These are phyloP conservation scores for Aethionema arabicum DNA, from an alignment of 345 rosid species.

Conservation along the genomic window DNA sequence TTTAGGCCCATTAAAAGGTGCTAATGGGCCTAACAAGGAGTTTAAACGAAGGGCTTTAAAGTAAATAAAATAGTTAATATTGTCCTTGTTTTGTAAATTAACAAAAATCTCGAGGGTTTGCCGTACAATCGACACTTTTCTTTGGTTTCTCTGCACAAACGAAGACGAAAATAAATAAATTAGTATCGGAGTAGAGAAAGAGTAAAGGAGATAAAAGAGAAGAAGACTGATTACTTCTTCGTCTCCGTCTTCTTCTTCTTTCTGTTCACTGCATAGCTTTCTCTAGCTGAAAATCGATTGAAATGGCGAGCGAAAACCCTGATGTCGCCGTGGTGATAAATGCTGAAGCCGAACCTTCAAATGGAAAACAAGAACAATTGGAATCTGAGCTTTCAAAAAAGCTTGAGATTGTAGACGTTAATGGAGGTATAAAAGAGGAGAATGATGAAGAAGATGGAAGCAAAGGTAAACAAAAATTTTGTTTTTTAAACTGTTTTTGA, in stretches of 20 bases:
- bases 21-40: constrained; percentile 1
- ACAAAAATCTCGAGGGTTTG: too few relatives aligned
- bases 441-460: constrained; percentile 53
- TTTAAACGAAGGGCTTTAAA: not conserved
- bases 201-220: constrained; percentile 17
- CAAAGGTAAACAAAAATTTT: constrained; percentile 48
- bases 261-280: not conserved
- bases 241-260: not conserved
- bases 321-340: constrained; percentile 37
- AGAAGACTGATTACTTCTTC: constrained; percentile 16
- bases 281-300: constrained; percentile 29
- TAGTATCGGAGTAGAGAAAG: constrained; percentile 6
- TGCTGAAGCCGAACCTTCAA: constrained; percentile 34
- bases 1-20: not conserved
- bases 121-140: too few relatives aligned
- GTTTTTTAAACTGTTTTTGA: not conserved
- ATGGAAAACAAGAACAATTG: constrained; percentile 26
- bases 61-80: not conserved
- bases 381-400: constrained; percentile 35
- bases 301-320: constrained; percentile 47
- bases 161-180: not conserved
- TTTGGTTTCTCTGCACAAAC: too few relatives aligned
- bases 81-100: constrained; percentile 6
- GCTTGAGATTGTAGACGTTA: constrained; percentile 37
- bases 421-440: constrained; percentile 44